Evolutionary conservation across 371 early-diverging fungal genomes (phyloP).

Genomic region (Mucor irregularis): DNA sequence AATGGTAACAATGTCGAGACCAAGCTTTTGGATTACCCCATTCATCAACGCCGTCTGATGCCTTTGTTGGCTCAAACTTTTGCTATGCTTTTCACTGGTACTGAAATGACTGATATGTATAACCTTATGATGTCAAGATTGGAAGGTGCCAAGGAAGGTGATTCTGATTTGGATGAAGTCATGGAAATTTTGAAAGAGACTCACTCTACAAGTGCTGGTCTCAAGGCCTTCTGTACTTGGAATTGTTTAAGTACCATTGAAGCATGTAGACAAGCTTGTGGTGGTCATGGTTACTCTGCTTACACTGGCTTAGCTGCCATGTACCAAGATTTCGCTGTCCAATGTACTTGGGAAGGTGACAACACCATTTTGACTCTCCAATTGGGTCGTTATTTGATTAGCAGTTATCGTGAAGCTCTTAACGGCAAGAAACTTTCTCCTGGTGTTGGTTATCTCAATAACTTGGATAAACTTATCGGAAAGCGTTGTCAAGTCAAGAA

Average conservation of each 20-base stretch:
- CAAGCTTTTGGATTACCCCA: constrained; percentile 88
- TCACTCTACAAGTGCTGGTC: constrained; percentile 89
- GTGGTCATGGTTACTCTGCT: constrained; percentile 92
- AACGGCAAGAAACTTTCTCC: constrained; percentile 76
- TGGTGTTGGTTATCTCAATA: constrained; percentile 84
- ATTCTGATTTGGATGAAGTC: constrained; percentile 65
- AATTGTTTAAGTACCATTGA: constrained; percentile 85
- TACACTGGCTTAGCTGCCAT: constrained; percentile 88
- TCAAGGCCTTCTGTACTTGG: constrained; percentile 97
- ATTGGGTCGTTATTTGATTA: constrained; percentile 86
- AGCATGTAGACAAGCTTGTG: constrained; percentile 88
- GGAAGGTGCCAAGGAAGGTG: constrained; percentile 66
- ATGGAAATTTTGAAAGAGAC: constrained; percentile 85
- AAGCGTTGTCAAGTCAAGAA: constrained; percentile 56
- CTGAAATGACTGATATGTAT: constrained; percentile 81
- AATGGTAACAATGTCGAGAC: constrained; percentile 63
- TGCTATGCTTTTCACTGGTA: constrained; percentile 89
- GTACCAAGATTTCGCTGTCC: constrained; percentile 90
- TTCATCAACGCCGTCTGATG: constrained; percentile 91
- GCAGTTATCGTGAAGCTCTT: constrained; percentile 76
- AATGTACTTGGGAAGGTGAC: constrained; percentile 94
- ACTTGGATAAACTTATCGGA: constrained; percentile 51
- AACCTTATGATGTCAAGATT: constrained; percentile 74
- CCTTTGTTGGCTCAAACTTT: constrained; percentile 89
- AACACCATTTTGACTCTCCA: constrained; percentile 92